Base-by-base conservation (phyloP, 2,329 filamentous ascomycete species). In the Aspergillus flavus region DNA sequence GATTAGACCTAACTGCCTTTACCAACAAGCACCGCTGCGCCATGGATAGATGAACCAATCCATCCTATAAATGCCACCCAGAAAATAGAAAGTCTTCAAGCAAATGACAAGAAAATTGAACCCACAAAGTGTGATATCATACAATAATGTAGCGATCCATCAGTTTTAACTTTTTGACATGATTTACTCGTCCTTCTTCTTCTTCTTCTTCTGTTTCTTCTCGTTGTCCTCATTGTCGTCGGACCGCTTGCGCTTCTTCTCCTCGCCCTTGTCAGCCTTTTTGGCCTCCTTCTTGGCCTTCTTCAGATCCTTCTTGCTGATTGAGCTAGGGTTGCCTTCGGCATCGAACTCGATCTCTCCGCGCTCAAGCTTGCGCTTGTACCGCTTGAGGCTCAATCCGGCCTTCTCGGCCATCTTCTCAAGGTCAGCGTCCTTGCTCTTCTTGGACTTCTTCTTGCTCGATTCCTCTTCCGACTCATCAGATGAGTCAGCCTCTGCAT, bases 251-350 rank as follows among this genome's bases (percentile, higher is more conserved):
- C 89, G 86, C 86, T 92, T 92, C 86, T 92, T 92, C 78, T 85
- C 52, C 32, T 55, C 85, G 3, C 85, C 82, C 60, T 81, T 80
- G 56, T 79, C 78, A 19, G 82, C 83, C 72, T 87, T 86, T 74
- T 87, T 84, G 46, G 80, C 81, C 66, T 84, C 86, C 80, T 90
- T 91, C 80, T 86, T 87, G 63, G 85, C 80, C 83, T 91, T 91
- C 85, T 92, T 92, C 72, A 90, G 78, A 54, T 91, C 89, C 81
- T 92, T 92, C 84, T 92, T 92, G 82, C 87, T 91, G 71, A 89
- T 79, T 4, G 91, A 83, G 69, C 86, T 83, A 46, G 90, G 87
- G 58, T 84, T 88, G 62, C 90, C 90, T 65, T 91, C 86, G 14
- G 81, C 80, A 69, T 84, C 84, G 67, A 93, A 81, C 74, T 87